phyloP scores from a whole-genome alignment of 805 yeast genomes.

The Peterozyma xylosa region DNA sequence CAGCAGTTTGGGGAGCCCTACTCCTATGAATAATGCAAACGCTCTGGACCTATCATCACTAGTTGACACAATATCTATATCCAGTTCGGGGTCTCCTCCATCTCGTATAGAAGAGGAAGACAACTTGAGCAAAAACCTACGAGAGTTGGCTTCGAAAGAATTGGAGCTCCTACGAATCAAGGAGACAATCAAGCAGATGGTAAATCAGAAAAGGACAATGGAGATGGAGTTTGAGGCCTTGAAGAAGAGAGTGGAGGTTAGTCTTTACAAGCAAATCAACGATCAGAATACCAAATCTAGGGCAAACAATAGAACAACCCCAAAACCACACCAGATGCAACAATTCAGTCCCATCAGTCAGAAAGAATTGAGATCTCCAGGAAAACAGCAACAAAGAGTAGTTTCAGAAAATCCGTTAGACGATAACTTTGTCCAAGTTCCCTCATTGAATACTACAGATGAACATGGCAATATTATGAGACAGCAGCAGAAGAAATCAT shows the following conservation, averaged over 20 bases:
- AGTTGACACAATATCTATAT: constrained; percentile 1
- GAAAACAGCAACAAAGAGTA: background rate
- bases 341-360: background rate
- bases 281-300: background rate
- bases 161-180: constrained; percentile 60
- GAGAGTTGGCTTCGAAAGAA: constrained; percentile 62
- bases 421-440: constrained; percentile 1
- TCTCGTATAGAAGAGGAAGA: constrained; percentile 8
- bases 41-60: background rate
- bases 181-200: constrained; percentile 41
- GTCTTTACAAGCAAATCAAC: constrained; percentile 33
- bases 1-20: background rate
- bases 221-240: constrained; percentile 44
- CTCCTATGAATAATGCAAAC: background rate
- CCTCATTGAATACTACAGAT: background rate
- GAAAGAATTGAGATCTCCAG: background rate
- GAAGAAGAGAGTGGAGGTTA: constrained; percentile 37
- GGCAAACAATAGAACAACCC: background rate
- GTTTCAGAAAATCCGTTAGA: constrained; percentile 8
- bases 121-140: constrained; percentile 46
- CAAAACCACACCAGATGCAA: background rate
- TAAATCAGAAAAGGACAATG: constrained; percentile 28
- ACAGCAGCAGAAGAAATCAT: background rate
- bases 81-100: background rate
- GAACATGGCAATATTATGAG: background rate